phyloP scores from a whole-genome alignment of 805 yeast species.

The Candida ortonii region DNA sequence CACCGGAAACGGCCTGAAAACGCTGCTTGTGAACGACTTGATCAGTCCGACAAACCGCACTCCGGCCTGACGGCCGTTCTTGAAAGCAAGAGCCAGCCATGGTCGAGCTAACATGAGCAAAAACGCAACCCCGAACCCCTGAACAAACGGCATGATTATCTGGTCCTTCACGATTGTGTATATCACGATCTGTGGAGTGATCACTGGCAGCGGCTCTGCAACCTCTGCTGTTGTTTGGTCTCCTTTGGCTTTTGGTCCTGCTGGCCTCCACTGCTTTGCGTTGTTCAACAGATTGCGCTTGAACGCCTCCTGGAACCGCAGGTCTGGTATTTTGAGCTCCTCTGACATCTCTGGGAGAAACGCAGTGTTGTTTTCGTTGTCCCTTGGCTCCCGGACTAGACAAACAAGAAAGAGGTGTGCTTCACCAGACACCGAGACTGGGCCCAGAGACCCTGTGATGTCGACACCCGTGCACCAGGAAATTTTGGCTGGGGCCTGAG shows the following conservation, averaged over 20 bases:
- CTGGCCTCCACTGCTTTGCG: conserved; percentile 16
- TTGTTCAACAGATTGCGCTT: conserved; percentile 34
- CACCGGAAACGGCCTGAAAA: neutral
- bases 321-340: conserved; percentile 48
- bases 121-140: conserved; percentile 48
- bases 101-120: conserved; percentile 37
- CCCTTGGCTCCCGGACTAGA: too few species aligned
- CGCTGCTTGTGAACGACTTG: neutral
- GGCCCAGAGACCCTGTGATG: too few species aligned
- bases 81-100: conserved; percentile 25
- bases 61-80: conserved; percentile 25
- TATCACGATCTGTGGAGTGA: conserved; percentile 44
- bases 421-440: too few species aligned
- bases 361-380: too few species aligned
- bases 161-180: conserved; percentile 53
- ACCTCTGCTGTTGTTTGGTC: conserved; percentile 9
- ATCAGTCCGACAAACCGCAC: too few species aligned
- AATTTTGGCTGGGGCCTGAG: neutral
- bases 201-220: conserved; percentile 17
- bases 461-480: conserved; percentile 11
- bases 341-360: conserved; percentile 9
- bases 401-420: too few species aligned
- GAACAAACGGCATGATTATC: conserved; percentile 53
- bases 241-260: conserved; percentile 15
- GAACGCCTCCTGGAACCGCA: conserved; percentile 66